Evolutionary conservation across 176 grass and related monocot genomes (phyloP).

Genomic region (Chloris gayana): DNA sequence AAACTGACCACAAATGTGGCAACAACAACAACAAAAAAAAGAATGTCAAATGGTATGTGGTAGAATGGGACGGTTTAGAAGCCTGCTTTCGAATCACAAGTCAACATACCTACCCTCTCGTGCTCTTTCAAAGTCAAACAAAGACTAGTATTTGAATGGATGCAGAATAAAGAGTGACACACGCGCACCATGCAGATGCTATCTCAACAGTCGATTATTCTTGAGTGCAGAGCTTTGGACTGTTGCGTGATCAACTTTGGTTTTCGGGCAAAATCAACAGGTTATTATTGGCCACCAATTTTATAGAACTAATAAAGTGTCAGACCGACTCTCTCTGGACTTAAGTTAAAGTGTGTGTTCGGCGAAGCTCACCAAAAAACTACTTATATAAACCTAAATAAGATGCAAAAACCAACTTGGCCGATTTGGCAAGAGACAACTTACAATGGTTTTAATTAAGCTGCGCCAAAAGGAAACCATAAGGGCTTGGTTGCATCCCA

Average conservation of each 20-base stretch:
- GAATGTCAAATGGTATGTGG: neutral
- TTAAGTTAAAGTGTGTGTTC: no score
- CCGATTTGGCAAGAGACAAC: no score
- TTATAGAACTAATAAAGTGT: no score
- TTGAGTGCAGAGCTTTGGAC: neutral
- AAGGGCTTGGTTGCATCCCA: no score
- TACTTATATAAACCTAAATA: no score
- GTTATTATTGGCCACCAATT: no score
- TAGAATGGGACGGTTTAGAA: neutral
- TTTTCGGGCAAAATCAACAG: no score
- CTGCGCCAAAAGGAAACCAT: no score
- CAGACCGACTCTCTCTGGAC: no score
- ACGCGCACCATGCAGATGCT: neutral
- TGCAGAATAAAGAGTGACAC: neutral
- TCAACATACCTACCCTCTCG: neutral
- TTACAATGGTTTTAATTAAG: no score
- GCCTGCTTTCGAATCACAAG: neutral
- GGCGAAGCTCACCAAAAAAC: no score
- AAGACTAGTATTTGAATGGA: constrained; percentile 1
- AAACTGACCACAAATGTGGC: neutral
- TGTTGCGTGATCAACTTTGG: neutral
- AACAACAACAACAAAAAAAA: neutral
- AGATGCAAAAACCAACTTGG: no score
- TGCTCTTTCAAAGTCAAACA: constrained; percentile 1
- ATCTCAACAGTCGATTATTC: neutral